These are phyloP conservation scores for Syncephalis plumigaleata DNA, from an alignment of 371 early-diverging fungal species.

Conservation along the genomic window DNA sequence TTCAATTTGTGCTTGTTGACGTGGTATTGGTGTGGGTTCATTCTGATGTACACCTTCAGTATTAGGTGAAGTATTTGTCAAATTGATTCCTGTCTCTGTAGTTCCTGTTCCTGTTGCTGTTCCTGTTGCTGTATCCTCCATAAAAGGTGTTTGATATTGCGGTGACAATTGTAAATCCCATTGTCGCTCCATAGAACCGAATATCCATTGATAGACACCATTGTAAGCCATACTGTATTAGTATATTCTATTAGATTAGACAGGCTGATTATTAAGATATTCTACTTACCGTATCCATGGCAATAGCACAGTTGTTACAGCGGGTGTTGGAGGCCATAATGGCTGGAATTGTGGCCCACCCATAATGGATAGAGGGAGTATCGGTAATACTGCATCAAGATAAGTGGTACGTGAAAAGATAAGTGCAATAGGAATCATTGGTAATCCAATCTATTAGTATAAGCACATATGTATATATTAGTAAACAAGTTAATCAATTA, in stretches of 20 bases:
- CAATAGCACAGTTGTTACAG: conserved; percentile 26
- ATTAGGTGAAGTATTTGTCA: no score
- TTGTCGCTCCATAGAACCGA: conserved; percentile 10
- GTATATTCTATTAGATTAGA: neutral
- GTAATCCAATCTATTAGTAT: conserved; percentile 21
- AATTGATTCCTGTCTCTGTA: neutral
- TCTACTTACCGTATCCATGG: conserved; percentile 29
- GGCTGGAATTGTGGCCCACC: conserved; percentile 21
- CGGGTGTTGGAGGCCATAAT: conserved; percentile 33
- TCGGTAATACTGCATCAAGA: conserved; percentile 26
- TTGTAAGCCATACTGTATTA: conserved; percentile 25
- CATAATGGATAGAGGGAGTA: conserved; percentile 23
- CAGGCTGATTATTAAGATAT: no score
- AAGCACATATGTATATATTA: neutral
- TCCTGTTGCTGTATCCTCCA: no score
- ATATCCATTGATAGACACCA: conserved; percentile 18
- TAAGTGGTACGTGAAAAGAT: conserved; percentile 31
- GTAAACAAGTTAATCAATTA: neutral
- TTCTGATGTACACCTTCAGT: no score
- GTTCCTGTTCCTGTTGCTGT: no score
- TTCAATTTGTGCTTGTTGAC: neutral
- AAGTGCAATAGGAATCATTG: conserved; percentile 39
- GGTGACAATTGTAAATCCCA: conserved; percentile 14
- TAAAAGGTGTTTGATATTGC: conserved; percentile 11
- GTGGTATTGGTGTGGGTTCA: neutral